Base-by-base conservation (phyloP, 257 asterid genomes). In the Solanum peruvianum region DNA sequence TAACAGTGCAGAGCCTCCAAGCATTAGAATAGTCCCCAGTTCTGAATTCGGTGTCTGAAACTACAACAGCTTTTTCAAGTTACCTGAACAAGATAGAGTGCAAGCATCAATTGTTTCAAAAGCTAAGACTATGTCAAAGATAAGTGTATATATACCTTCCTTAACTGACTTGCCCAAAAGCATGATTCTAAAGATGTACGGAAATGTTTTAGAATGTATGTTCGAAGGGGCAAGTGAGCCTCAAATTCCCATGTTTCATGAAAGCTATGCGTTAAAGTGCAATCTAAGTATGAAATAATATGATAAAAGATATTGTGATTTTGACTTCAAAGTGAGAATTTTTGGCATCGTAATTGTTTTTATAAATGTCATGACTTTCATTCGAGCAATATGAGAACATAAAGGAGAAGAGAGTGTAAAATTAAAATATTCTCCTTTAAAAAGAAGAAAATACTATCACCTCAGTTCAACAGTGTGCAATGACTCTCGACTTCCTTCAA, bases 401-500 rank as follows among this genome's bases (percentile, higher is more conserved):
- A 76, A 35, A 42, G 14, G 83, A 76, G 83, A 75, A 75, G 20
- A n/a, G 83, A 41, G 37, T n/a, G 58, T 6, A 76, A 44, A 13
- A 41, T n/a, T 42, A n/a, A 76, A 41, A 23, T 9, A 29, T 76
- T 21, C 60, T 76, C 23, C 29, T 42, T n/a, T 60, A 35, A 7
- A 76, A 76, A n/a, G 47, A 42, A 4, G 31, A 76, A 42, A 35
- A 72, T 21, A 39, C 44, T 76, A 76, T 44, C 73, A 85, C 86
- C 35, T 72, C n/a, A 82, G 41, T 62, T 97, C 99, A 83, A 93
- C 93, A 2, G 98, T 97, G 91, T 95, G 98, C 86, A 93, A 45
- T 89, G 94, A 88, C 83, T 97, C 95, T 71, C 98, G 92, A 85
- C 99, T 97, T 85, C 98, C 99, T 91, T 93, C 93, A 86, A 95